Evolutionary conservation across 1,139 yeast genomes (phyloP), one percentile per base, ranked within the genome.

Genomic region (Geotrichum klebahnii): DNA sequence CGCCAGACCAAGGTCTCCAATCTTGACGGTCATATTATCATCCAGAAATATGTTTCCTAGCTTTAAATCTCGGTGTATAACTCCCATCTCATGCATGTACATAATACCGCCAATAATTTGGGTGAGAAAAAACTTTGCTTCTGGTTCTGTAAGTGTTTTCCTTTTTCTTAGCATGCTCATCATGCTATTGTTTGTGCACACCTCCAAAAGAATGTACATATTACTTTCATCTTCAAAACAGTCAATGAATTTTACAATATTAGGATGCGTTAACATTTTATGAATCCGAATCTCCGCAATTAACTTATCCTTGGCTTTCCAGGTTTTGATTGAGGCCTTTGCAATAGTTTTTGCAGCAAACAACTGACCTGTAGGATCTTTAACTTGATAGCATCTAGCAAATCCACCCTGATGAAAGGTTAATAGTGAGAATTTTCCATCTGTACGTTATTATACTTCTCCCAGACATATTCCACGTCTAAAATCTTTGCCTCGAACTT

Each of bases 301-400:
- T 26, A 73, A 67, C 61, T 94, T 92, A 19, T 90, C 84, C 62
- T 87, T 83, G 19, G 97, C 89, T 74, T 92, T 92, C 62, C 87
- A 96, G 57, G 86, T 84, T 60, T 84, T 85, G 58, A 94, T 84
- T 16, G 97, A 88, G 1, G 90, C 90, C 69, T 92, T 94, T 47
- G 99, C 98, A 41, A 94, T 95, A 0, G 98, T 94, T 65, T 94
- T 94, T 32, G 99, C 99, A 26, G 98, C 99, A 69, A 77, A 92
- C 2, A 88, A 78, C 63, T 82, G 80, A 34, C 97, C 97, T 19
- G 65, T 57, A 55, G 79, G 74, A 67, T 88, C 96, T 65, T 85
- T 87, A 76, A 94, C 94, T 68, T 92, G 97, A 71, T 92, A 94
- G 67, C 98, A 94, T 66, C 98, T 81, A 17, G 98, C 99, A 74